Base-by-base conservation (phyloP, 106 monocot genomes). In the Hemerocallis citrina region DNA sequence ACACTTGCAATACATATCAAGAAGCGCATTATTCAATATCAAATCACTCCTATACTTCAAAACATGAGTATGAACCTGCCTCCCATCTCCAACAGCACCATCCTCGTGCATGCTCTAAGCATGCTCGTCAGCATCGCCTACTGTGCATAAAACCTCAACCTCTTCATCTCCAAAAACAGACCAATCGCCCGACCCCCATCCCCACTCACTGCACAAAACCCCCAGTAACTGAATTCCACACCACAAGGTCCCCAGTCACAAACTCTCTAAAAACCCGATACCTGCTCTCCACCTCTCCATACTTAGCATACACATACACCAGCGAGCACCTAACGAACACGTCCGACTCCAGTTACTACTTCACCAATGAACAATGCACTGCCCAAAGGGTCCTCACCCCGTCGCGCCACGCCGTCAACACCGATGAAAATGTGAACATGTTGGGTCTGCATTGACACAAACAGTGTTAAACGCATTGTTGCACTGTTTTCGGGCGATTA, bases 211-310 rank as follows among this genome's bases (percentile, higher is more conserved):
- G 92, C 9, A 83, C 80, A 27, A 86, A 81, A 3, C 74, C 80
- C 1, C 86, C 83, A 11, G 87, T 87, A 55, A 92, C 68, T 12
- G 92, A 86, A 74, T 92, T 92, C 92, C 92, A 86, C 9, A 92
- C 86, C 27, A 86, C 73, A 47, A 63, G 51, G 50, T 92, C 92
- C 9, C 62, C 6, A 1, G 86, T 86, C 13, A 32, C 59, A 74
- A 83, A 80, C 52, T 91, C 85, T 17, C 52, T 30, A 32, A 91
- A 91, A 17, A 85, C 71, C 7, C 47, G 55, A 67, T 65, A 64
- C 34, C 85, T 82, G 16, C 76, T 67, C 11, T 72, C 57, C 34
- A 74, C 43, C 65, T 82, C 85, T 4, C 74, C 82, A 55, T 34
- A 76, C 55, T 79, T 91, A 0, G 71, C 72, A 50, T 83, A 85